Percentiles rank a stretch among this genome's conserved stretches.
Conservation (phyloP, 2,329 filamentous ascomycete species). For the Xylaria sp. region DNA sequence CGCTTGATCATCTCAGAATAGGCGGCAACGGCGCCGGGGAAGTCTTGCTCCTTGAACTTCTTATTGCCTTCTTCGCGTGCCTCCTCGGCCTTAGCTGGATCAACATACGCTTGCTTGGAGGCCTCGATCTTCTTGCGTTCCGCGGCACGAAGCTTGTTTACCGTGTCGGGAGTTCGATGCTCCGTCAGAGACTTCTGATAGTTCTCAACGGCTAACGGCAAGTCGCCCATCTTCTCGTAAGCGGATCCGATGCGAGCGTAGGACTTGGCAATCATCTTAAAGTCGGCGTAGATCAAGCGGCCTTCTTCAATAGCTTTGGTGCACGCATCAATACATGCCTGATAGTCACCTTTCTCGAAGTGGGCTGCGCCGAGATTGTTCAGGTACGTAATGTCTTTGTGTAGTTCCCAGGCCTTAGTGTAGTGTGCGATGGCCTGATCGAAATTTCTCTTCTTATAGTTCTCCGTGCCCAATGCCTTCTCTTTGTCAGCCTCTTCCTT, state of each 20-base stretch:
- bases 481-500: constrained; percentile 94
- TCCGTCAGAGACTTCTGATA: constrained; percentile 96
- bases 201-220: constrained; percentile 82
- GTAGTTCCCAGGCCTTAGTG: constrained; percentile 89
- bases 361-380: constrained; percentile 95
- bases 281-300: constrained; percentile 89
- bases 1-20: constrained; percentile 98
- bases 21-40: constrained; percentile 91
- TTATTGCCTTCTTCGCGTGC: constrained; percentile 93
- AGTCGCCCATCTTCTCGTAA: constrained; percentile 88
- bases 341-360: constrained; percentile 95
- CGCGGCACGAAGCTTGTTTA: constrained; percentile 88
- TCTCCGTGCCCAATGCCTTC: constrained; percentile 91
- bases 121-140: constrained; percentile 86
- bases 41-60: constrained; percentile 97
- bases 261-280: constrained; percentile 98
- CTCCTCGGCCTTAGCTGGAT: constrained; percentile 92
- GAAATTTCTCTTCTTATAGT: constrained; percentile 98
- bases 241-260: constrained; percentile 94
- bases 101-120: constrained; percentile 83
- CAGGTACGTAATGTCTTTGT: constrained; percentile 97
- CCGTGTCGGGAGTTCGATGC: constrained; percentile 93
- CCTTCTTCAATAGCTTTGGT: constrained; percentile 90
- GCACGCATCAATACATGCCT: constrained; percentile 86
- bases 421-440: constrained; percentile 96